These are phyloP conservation scores for Gossypium australe DNA, from an alignment of 345 rosid genomes.

Conservation along the genomic window DNA sequence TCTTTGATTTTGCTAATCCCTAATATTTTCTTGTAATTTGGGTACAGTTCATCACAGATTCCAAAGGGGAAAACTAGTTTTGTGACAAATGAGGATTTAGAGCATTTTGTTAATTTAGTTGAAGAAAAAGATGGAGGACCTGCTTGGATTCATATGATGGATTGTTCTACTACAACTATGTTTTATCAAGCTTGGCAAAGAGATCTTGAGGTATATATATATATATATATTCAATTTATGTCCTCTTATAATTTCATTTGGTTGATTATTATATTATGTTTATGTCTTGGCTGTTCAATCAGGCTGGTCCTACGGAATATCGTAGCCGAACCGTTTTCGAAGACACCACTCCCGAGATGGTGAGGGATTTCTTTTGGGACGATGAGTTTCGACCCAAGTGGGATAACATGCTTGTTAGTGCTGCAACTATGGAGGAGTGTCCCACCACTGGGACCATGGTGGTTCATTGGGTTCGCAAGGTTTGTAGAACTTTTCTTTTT, in stretches of 20 bases:
- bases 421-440: slow-evolving; percentile 62
- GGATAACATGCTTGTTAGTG: slow-evolving; percentile 80
- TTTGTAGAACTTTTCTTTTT: slow-evolving; percentile 12
- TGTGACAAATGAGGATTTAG: slow-evolving; percentile 61
- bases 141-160: slow-evolving; percentile 95
- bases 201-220: slow-evolving; percentile 59
- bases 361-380: slow-evolving; percentile 98
- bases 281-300: background rate
- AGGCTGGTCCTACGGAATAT: slow-evolving; percentile 87
- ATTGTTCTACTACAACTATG: slow-evolving; percentile 66
- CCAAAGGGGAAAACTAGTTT: slow-evolving; percentile 31
- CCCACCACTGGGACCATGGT: slow-evolving; percentile 69
- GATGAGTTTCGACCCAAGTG: slow-evolving; percentile 75
- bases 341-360: slow-evolving; percentile 80
- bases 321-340: slow-evolving; percentile 83
- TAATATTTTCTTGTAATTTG: background rate
- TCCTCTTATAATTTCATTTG: background rate
- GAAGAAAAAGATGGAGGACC: slow-evolving; percentile 94
- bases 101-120: slow-evolving; percentile 59
- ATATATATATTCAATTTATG: no score
- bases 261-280: slow-evolving; percentile 24
- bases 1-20: slow-evolving; percentile 8
- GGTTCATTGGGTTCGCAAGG: slow-evolving; percentile 96
- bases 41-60: slow-evolving; percentile 34
- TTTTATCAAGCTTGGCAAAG: slow-evolving; percentile 87